Conservation (phyloP, 2,329 filamentous ascomycete genomes). For the Hypoxylon sp. region DNA sequence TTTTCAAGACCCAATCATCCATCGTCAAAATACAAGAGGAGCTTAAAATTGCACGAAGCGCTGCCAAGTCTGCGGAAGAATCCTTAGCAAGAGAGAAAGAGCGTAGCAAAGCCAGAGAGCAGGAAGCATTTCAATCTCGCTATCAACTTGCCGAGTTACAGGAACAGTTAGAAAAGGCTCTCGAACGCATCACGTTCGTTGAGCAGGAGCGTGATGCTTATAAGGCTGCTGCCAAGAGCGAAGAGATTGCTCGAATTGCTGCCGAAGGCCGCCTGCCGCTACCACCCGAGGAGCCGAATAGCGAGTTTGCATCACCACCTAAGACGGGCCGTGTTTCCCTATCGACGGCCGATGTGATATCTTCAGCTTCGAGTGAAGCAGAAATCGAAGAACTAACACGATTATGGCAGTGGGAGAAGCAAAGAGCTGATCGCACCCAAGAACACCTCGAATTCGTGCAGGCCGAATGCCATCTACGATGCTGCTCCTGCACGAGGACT, state of each 20-base stretch:
- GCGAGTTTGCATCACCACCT: conserved; percentile 76
- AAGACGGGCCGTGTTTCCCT: conserved; percentile 67
- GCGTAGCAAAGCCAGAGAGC: conserved; percentile 72
- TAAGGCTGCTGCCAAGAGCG: conserved; percentile 79
- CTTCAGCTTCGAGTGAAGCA: conserved; percentile 69
- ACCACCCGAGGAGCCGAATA: conserved; percentile 68
- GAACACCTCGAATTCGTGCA: conserved; percentile 83
- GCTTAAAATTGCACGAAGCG: conserved; percentile 72
- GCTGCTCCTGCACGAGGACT: conserved; percentile 72
- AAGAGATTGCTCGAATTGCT: conserved; percentile 80
- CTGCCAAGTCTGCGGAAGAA: conserved; percentile 70
- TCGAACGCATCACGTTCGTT: conserved; percentile 74
- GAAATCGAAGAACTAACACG: conserved; percentile 71
- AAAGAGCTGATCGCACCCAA: conserved; percentile 76
- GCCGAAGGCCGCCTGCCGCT: conserved; percentile 79
- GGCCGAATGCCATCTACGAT: conserved; percentile 78
- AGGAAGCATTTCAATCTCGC: conserved; percentile 77
- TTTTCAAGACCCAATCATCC: conserved; percentile 79
- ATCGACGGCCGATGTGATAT: conserved; percentile 66
- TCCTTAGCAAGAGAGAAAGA: conserved; percentile 75
- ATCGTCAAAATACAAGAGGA: conserved; percentile 82
- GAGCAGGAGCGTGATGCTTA: conserved; percentile 83
- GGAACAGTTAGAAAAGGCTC: conserved; percentile 76
- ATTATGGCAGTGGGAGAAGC: conserved; percentile 70
- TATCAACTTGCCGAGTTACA: conserved; percentile 76